Base-by-base conservation (phyloP, 257 asterid species). In the Salvia rosmarinus region DNA sequence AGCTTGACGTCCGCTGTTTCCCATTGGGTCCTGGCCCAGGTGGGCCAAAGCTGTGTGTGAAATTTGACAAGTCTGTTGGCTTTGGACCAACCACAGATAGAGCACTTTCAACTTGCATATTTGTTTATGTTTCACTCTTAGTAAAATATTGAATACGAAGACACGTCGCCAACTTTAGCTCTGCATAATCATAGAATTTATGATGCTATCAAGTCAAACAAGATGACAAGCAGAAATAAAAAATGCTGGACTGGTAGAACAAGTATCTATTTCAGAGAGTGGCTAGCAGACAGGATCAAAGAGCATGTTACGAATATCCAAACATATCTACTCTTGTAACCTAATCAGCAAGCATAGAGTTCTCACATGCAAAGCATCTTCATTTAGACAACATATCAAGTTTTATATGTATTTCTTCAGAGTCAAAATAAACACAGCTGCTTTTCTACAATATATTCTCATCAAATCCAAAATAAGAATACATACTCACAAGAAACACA, bases 41-140 rank as follows among this genome's bases (percentile, higher is more conserved):
- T 14, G 85, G 82, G 47, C 86, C 85, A 4, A 80, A 76, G 74
- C 66, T 47, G 56, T 77, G 80, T 12, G 82, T 62, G 68, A 77
- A 59, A 19, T 73, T 70, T 32, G 99, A 88, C 52, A 95, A 6
- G 59, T 88, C 95, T 72, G 87, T 85, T 49, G 97, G 96, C 83
- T 86, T 89, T 59, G 96, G 85, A 70, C 95, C 97, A 59, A 84
- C 78, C 68, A 91, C 89, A 32, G 99, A 94, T 57, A 95, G 74
- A 77, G 98, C 95, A 80, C 85, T 86, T 86, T 91, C 98, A 17
- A 85, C 83, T 81, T 95, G 96, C 98, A 95, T 95, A 60, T 46
- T 85, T 3, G 37, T 64, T 78, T 74, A 75, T 68, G 63, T 51
- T 71, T 52, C 64, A 35, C 57, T 39, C 61, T 12, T 44, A 30